Conservation (phyloP, 345 rosid species). For the Cardiospermum halicacabum region DNA sequence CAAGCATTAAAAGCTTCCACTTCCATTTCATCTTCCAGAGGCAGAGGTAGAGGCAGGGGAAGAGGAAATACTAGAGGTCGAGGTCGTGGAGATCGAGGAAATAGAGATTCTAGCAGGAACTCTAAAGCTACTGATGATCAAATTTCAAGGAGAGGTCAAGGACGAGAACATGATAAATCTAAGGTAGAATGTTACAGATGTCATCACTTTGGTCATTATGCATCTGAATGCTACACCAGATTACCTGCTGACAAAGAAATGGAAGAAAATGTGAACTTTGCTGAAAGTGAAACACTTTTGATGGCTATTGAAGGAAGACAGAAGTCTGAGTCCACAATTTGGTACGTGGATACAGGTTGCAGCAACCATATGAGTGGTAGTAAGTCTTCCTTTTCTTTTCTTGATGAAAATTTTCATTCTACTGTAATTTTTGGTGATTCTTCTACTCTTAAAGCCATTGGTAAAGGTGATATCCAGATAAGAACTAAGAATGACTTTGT, state of each 20-base stretch:
- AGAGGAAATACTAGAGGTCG: no score
- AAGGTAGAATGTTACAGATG: no score
- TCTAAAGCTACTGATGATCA: neutral
- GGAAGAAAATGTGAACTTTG: neutral
- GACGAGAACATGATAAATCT: neutral
- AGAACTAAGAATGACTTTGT: no score
- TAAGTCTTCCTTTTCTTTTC: constrained; percentile 4
- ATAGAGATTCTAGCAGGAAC: neutral
- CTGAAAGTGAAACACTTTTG: constrained; percentile 5
- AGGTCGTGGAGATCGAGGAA: neutral
- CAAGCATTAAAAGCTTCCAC: neutral
- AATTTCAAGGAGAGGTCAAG: neutral
- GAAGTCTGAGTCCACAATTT: neutral
- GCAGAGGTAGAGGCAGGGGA: constrained; percentile 3
- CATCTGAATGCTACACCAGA: neutral
- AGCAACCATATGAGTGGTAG: no score
- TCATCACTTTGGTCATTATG: neutral
- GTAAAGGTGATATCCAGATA: no score
- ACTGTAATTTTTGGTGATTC: neutral
- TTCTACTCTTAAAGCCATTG: neutral
- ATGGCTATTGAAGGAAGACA: neutral
- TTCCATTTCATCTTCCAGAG: neutral
- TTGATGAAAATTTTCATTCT: constrained; percentile 3
- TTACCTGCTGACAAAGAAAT: neutral
- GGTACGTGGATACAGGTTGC: no score